phyloP scores from a whole-genome alignment of 768 basidiomycete genomes.

The Tephrocybe sp. region DNA sequence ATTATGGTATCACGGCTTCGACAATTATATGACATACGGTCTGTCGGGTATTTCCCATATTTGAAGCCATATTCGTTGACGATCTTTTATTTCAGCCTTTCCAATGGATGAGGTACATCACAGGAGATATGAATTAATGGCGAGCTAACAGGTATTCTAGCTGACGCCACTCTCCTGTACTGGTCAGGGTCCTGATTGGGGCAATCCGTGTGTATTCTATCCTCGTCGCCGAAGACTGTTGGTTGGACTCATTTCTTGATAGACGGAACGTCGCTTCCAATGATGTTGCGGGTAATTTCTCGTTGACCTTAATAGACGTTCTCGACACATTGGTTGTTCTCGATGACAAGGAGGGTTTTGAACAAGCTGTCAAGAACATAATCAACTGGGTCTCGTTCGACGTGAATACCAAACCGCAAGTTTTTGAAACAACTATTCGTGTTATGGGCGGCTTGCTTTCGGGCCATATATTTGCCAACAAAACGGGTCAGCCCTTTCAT shows the following conservation, averaged over 20 bases:
- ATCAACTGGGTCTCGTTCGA: slow-evolving; percentile 87
- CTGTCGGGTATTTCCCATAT: slow-evolving; percentile 14
- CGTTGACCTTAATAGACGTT: slow-evolving; percentile 76
- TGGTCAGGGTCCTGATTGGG: slow-evolving; percentile 86
- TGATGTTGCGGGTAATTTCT: slow-evolving; percentile 94
- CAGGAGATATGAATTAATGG: neutral
- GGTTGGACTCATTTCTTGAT: slow-evolving; percentile 2
- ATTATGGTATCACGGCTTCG: slow-evolving; percentile 88
- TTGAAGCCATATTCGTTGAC: slow-evolving; percentile 8
- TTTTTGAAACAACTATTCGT: slow-evolving; percentile 95
- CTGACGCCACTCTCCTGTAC: slow-evolving; percentile 86
- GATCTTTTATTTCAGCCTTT: slow-evolving; percentile 61
- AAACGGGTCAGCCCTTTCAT: slow-evolving; percentile 62
- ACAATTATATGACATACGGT: slow-evolving; percentile 88
- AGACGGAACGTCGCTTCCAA: slow-evolving; percentile 69
- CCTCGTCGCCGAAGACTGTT: neutral
- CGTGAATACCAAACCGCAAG: slow-evolving; percentile 94
- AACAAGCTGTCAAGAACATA: slow-evolving; percentile 78
- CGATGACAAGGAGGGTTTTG: slow-evolving; percentile 74
- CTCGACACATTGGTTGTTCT: slow-evolving; percentile 91
- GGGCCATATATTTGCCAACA: slow-evolving; percentile 78
- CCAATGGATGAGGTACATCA: slow-evolving; percentile 74
- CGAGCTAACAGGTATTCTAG: slow-evolving; percentile 34
- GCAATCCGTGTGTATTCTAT: slow-evolving; percentile 59
- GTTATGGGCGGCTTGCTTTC: slow-evolving; percentile 89